Percentiles rank a stretch among this genome's conserved stretches.
These are phyloP conservation scores for Claviceps sp. DNA, from an alignment of 2,329 filamentous ascomycete genomes.

Conservation along the genomic window DNA sequence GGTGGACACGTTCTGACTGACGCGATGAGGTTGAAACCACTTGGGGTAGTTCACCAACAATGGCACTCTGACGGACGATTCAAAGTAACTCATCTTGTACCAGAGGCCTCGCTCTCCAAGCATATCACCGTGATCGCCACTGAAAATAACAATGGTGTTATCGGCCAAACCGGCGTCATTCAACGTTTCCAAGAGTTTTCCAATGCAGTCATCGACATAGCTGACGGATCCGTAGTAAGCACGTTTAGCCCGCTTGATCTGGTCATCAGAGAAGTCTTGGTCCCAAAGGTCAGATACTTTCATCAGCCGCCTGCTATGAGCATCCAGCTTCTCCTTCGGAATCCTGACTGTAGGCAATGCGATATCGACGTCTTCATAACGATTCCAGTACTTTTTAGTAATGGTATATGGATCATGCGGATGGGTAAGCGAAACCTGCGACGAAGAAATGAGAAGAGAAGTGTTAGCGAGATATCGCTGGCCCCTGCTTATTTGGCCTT, in stretches of 20 bases:
- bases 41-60: conserved; percentile 73
- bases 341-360: conserved; percentile 67
- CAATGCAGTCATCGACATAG: conserved; percentile 88
- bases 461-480: not conserved
- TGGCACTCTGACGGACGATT: conserved; percentile 79
- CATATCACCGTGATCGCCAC: conserved; percentile 92
- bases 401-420: conserved; percentile 94
- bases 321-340: conserved; percentile 67
- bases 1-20: conserved; percentile 76
- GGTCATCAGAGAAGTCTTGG: conserved; percentile 69
- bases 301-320: conserved; percentile 75
- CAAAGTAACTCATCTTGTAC: conserved; percentile 98
- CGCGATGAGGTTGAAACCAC: conserved; percentile 60
- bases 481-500: not conserved
- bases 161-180: conserved; percentile 69
- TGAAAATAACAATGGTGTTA: conserved; percentile 84
- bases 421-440: conserved; percentile 74
- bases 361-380: conserved; percentile 82
- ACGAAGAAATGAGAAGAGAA: not conserved
- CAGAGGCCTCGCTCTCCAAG: conserved; percentile 81
- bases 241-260: conserved; percentile 71
- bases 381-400: conserved; percentile 83
- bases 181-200: conserved; percentile 63
- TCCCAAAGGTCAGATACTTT: conserved; percentile 81
- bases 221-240: conserved; percentile 90